Evolutionary conservation across 106 monocot genomes (phyloP).

Genomic region (Triglochin maritima): DNA sequence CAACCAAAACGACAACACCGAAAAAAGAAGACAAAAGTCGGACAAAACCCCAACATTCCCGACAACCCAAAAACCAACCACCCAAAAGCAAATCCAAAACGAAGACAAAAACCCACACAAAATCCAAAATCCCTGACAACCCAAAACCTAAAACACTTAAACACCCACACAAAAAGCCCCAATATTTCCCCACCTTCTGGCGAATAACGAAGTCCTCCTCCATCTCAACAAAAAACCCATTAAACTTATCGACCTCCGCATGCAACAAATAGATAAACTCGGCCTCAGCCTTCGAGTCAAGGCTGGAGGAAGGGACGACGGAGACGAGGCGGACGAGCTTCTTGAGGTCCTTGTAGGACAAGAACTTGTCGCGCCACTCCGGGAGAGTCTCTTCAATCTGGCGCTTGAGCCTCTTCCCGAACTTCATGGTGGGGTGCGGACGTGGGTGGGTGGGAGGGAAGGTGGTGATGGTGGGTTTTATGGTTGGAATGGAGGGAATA

Average conservation of each 20-base stretch:
- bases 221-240: conserved; percentile 41
- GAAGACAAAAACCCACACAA: no score
- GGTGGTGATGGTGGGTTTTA: not conserved
- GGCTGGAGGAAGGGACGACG: not conserved
- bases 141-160: no score
- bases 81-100: no score
- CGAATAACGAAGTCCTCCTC: conserved; percentile 49
- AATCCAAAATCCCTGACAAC: no score
- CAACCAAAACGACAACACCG: no score
- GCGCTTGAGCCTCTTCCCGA: conserved; percentile 69
- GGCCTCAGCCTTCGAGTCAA: conserved; percentile 12
- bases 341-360: conserved; percentile 80
- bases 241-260: conserved; percentile 70
- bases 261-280: conserved; percentile 48
- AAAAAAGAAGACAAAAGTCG: no score
- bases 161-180: no score
- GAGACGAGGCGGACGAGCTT: conserved; percentile 50
- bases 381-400: conserved; percentile 80
- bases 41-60: no score
- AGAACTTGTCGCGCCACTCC: conserved; percentile 67
- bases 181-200: conserved; percentile 25
- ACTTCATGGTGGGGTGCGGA: conserved; percentile 45
- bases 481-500: not conserved
- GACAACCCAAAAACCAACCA: no score
- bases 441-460: not conserved